phyloP scores from a whole-genome alignment of 2,329 filamentous ascomycete species.

The Colletotrichum abscissum region DNA sequence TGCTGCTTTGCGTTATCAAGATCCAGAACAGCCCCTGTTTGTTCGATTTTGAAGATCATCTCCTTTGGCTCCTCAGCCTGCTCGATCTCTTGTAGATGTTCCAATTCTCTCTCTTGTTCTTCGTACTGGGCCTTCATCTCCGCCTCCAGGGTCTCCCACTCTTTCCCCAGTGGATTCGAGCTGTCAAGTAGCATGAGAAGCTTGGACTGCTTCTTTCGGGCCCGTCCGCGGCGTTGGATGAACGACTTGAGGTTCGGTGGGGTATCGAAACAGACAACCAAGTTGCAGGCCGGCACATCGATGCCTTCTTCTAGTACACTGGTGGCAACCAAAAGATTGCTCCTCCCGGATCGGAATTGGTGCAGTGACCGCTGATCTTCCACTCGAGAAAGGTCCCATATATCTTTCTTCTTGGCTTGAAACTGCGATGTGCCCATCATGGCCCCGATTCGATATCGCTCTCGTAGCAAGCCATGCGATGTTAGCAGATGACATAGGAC shows the following conservation, averaged over 20 bases:
- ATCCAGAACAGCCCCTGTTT: conserved; percentile 73
- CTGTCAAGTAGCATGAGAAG: conserved; percentile 59
- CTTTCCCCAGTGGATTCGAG: conserved; percentile 42
- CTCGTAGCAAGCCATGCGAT: conserved; percentile 58
- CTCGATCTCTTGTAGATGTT: conserved; percentile 60
- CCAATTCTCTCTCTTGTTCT: conserved; percentile 67
- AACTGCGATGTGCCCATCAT: conserved; percentile 66
- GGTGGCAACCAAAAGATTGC: conserved; percentile 71
- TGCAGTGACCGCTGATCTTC: conserved; percentile 50
- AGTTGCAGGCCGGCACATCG: conserved; percentile 72
- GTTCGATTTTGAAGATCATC: conserved; percentile 49
- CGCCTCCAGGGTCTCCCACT: conserved; percentile 76
- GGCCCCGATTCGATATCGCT: conserved; percentile 60
- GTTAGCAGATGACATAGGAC: conserved; percentile 70
- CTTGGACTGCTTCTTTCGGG: conserved; percentile 61
- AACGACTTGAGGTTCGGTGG: conserved; percentile 65
- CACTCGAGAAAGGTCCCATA: conserved; percentile 51
- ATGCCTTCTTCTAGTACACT: conserved; percentile 76
- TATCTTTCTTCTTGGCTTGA: conserved; percentile 48
- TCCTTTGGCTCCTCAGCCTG: conserved; percentile 44
- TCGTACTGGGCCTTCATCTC: conserved; percentile 79
- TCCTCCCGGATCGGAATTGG: conserved; percentile 63
- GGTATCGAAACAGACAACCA: conserved; percentile 68
- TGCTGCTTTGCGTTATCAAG: conserved; percentile 80
- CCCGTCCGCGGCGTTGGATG: conserved; percentile 67